Percentiles rank a stretch among this genome's conserved stretches.
Evolutionary conservation across 2,329 filamentous ascomycete species (phyloP).

Genomic region (Colletotrichum abscissum): DNA sequence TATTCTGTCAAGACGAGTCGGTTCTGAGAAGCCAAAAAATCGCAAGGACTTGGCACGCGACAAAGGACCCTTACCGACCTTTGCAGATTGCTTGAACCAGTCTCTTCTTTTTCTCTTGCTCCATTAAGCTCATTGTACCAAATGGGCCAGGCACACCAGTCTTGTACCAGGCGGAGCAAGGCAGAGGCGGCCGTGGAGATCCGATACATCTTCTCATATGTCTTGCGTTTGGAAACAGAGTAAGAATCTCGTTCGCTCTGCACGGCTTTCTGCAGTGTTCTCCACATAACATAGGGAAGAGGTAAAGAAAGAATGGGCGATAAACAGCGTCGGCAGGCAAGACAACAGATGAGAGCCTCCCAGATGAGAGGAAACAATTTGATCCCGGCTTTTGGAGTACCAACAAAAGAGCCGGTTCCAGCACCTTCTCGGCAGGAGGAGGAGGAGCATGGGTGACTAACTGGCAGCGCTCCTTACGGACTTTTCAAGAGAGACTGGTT

Average conservation of each 20-base stretch:
- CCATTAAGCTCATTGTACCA: slow-evolving; percentile 7
- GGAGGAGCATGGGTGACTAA: neutral
- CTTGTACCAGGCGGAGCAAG: neutral
- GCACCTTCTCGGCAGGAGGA: neutral
- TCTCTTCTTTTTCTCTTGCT: neutral
- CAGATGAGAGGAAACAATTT: neutral
- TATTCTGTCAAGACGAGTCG: neutral
- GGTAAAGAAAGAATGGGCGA: neutral
- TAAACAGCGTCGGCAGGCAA: neutral
- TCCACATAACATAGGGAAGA: neutral
- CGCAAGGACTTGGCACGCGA: neutral
- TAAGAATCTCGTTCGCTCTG: neutral
- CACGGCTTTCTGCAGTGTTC: neutral
- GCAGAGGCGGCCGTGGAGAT: neutral
- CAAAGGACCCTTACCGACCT: slow-evolving; percentile 1
- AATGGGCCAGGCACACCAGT: slow-evolving; percentile 27
- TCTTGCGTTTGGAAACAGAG: neutral
- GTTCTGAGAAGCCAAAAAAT: neutral
- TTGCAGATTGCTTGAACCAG: neutral
- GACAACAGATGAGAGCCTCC: neutral
- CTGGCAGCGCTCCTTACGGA: neutral
- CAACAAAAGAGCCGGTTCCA: neutral
- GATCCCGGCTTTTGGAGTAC: too few relatives aligned
- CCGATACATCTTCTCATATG: neutral
- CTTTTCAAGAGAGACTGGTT: neutral